Base-by-base conservation (phyloP, 2,329 filamentous ascomycete genomes). In the Boeremia lycopersici region DNA sequence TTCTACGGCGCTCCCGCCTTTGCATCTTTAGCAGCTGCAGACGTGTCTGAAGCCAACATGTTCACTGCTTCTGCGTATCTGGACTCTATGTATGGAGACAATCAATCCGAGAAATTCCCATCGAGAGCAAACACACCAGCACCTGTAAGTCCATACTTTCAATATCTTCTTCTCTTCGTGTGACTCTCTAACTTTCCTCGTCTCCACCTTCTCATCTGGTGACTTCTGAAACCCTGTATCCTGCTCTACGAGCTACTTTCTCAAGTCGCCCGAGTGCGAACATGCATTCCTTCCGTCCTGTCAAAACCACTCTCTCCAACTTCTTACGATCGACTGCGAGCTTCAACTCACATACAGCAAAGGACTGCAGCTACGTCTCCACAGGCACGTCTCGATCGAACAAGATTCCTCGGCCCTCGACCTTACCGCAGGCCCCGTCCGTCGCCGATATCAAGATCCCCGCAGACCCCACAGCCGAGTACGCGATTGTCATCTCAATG, bases 401-500 rank as follows among this genome's bases (percentile, higher is more conserved):
- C 61, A 82, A 86, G 44, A 81, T 90, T 5, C 87, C 88, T 39
- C 84, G 88, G 59, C 84, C 89, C 0, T 89, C 87, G n/a, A 80
- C 82, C 2, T 79, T 95, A 5, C 90, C 93, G 1, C 86, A 89
- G 53, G 78, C 82, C 6, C 93, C 93, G 8, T 87, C 92, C 60
- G 85, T 96, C 47, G 86, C 86, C 74, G 81, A 87, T 46, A 79
- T 96, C 38, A 78, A 82, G 4, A 81, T 96, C 0, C 81, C 85
- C 0, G 80, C 86, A 42, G 89, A 93, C 58, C 80, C 82, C 1
- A 83, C 84, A 17, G 85, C 88, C 49, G 91, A 96, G 64, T 97
- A 97, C 65, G 89, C 89, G 4, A 86, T 99, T 48, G 80, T 99
- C 10, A 83, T 99, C 19, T 96, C 92, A 48, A 99, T 99, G 93